phyloP scores from a whole-genome alignment of 768 basidiomycete genomes.

The Lentinula edodes region DNA sequence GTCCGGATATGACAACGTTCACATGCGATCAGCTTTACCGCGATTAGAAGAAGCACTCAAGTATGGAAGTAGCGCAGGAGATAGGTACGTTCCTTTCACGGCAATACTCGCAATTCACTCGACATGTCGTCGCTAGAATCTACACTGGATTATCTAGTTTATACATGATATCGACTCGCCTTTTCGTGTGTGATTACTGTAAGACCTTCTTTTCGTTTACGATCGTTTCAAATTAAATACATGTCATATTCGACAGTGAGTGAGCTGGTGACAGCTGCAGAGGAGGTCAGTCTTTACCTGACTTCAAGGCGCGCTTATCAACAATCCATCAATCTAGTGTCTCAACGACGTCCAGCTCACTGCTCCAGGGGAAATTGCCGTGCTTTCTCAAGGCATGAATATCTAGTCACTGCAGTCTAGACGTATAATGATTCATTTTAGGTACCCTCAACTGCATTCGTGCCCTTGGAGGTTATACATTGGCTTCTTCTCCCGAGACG shows the following conservation, averaged over 20 bases:
- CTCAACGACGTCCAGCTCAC: conserved; percentile 50
- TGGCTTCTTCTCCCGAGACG: conserved; percentile 39
- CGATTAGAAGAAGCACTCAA: conserved; percentile 59
- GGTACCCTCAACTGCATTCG: conserved; percentile 61
- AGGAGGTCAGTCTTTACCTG: conserved; percentile 44
- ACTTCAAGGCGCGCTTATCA: background rate
- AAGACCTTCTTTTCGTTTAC: conserved; percentile 18
- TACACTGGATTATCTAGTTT: conserved; percentile 59
- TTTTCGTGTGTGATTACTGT: conserved; percentile 62
- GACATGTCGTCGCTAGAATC: conserved; percentile 30
- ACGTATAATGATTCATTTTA: conserved; percentile 11
- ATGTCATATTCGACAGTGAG: conserved; percentile 35
- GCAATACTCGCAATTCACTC: background rate
- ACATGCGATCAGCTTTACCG: conserved; percentile 56
- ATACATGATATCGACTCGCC: conserved; percentile 44
- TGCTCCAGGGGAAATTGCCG: conserved; percentile 49
- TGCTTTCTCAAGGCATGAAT: conserved; percentile 46
- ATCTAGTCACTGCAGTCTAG: background rate
- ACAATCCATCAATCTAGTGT: conserved; percentile 30
- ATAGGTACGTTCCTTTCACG: conserved; percentile 36
- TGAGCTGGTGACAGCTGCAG: conserved; percentile 50
- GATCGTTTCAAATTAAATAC: background rate
- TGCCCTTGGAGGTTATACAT: conserved; percentile 57
- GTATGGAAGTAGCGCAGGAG: conserved; percentile 62
- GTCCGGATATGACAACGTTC: conserved; percentile 61